phyloP scores from a whole-genome alignment of 331 rosid genomes.

The Rosa hybrid region DNA sequence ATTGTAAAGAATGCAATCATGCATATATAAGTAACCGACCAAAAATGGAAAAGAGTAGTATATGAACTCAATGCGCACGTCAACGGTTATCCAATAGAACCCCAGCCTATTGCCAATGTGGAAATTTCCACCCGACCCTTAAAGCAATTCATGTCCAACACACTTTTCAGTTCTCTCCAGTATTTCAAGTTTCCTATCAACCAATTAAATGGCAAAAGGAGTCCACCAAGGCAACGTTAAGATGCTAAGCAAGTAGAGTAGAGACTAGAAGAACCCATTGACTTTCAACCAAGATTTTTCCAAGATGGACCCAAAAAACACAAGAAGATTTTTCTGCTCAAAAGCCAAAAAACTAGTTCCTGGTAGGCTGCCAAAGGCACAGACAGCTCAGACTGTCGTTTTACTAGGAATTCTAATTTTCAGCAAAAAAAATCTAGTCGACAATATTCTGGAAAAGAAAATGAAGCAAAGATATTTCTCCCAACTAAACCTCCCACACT shows the following conservation, averaged over 20 bases:
- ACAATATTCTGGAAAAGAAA: background rate
- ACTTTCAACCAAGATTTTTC: constrained; percentile 4
- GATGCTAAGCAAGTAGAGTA: background rate
- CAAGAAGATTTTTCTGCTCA: background rate
- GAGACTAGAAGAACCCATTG: background rate
- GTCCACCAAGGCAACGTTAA: background rate
- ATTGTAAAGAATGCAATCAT: background rate
- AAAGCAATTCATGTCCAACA: background rate
- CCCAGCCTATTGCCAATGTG: background rate
- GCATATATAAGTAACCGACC: background rate
- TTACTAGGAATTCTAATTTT: background rate
- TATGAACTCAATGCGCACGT: background rate
- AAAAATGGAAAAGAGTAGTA: background rate
- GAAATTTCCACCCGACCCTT: background rate
- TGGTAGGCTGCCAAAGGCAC: background rate
- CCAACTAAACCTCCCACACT: background rate
- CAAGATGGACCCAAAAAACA: background rate
- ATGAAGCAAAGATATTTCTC: background rate
- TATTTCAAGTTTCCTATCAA: background rate
- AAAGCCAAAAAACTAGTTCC: background rate
- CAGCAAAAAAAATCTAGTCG: background rate
- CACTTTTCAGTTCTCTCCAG: background rate
- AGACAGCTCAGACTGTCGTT: background rate
- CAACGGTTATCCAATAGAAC: background rate
- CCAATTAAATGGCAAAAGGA: background rate